These are phyloP conservation scores for Nigrograna mackinnonii DNA, from an alignment of 2,329 filamentous ascomycete genomes.

Conservation along the genomic window DNA sequence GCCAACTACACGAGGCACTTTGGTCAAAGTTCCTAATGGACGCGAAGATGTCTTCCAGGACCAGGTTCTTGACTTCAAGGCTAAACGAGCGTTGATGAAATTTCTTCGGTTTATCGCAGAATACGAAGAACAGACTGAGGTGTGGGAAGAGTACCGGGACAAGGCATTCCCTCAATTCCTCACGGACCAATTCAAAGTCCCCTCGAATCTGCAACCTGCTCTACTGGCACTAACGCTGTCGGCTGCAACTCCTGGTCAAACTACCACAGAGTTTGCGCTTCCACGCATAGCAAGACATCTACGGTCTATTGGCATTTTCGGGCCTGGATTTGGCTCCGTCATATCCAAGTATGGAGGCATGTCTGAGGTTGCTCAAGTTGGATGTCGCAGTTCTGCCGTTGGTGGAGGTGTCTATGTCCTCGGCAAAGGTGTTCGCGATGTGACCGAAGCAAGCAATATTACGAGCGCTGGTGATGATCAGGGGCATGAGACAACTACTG, in stretches of 20 bases:
- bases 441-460: slow-evolving; percentile 11
- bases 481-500: slow-evolving; percentile 1
- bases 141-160: slow-evolving; percentile 63
- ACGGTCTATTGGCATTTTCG: slow-evolving; percentile 83
- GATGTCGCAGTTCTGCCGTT: slow-evolving; percentile 86
- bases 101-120: slow-evolving; percentile 86
- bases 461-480: slow-evolving; percentile 7
- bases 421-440: slow-evolving; percentile 62
- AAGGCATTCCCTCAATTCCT: slow-evolving; percentile 64
- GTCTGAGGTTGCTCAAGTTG: slow-evolving; percentile 88
- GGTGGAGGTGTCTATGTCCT: slow-evolving; percentile 91
- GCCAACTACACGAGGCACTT: slow-evolving; percentile 23
- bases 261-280: slow-evolving; percentile 70
- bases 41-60: slow-evolving; percentile 91
- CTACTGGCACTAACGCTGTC: slow-evolving; percentile 75
- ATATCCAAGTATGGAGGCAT: slow-evolving; percentile 92
- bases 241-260: slow-evolving; percentile 57
- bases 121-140: slow-evolving; percentile 63
- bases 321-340: slow-evolving; percentile 85
- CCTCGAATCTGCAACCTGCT: slow-evolving; percentile 67
- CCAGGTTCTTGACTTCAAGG: slow-evolving; percentile 72
- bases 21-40: slow-evolving; percentile 80
- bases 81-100: slow-evolving; percentile 89
- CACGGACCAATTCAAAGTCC: slow-evolving; percentile 56
- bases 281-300: slow-evolving; percentile 77